phyloP scores from a whole-genome alignment of 2,329 filamentous ascomycete genomes.

The Sporothrix dimorphospora region DNA sequence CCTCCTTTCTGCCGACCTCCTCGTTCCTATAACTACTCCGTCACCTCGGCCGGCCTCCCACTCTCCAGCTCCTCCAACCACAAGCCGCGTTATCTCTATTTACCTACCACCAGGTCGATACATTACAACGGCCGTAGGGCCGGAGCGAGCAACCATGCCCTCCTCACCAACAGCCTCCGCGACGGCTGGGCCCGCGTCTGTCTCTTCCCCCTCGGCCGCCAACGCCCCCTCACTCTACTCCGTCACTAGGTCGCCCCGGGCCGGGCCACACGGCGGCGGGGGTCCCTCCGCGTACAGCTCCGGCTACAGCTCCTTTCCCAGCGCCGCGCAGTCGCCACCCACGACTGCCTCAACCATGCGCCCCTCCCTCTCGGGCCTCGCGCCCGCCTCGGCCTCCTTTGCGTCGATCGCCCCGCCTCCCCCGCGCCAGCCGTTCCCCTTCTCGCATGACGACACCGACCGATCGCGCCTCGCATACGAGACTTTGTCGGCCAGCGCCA shows the following conservation, averaged over 20 bases:
- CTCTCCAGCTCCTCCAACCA: background rate
- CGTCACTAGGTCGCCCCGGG: background rate
- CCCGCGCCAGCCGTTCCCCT: slow-evolving; percentile 46
- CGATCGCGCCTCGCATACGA: slow-evolving; percentile 65
- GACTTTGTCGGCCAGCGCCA: slow-evolving; percentile 63
- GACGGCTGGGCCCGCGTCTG: background rate
- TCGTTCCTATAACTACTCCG: background rate
- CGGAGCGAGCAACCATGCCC: slow-evolving; percentile 6
- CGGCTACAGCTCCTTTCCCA: slow-evolving; percentile 29
- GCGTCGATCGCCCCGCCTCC: slow-evolving; percentile 6
- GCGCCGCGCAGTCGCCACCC: slow-evolving; percentile 24
- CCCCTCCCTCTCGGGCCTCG: slow-evolving; percentile 19
- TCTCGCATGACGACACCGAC: slow-evolving; percentile 66
- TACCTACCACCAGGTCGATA: background rate
- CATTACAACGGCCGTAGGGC: background rate
- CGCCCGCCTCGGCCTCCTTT: background rate
- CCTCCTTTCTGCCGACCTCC: background rate
- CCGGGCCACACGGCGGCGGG: background rate
- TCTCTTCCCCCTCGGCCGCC: slow-evolving; percentile 5
- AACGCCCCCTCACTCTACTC: background rate
- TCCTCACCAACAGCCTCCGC: slow-evolving; percentile 8
- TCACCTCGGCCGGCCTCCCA: background rate
- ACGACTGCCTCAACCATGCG: slow-evolving; percentile 26
- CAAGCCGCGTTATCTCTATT: background rate
- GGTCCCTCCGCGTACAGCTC: slow-evolving; percentile 17